A percentile compares a stretch with the other conserved stretches of the same genome.
Evolutionary conservation across 495 filamentous ascomycete species (phyloP).

Genomic region (Lophiotrema nucula): DNA sequence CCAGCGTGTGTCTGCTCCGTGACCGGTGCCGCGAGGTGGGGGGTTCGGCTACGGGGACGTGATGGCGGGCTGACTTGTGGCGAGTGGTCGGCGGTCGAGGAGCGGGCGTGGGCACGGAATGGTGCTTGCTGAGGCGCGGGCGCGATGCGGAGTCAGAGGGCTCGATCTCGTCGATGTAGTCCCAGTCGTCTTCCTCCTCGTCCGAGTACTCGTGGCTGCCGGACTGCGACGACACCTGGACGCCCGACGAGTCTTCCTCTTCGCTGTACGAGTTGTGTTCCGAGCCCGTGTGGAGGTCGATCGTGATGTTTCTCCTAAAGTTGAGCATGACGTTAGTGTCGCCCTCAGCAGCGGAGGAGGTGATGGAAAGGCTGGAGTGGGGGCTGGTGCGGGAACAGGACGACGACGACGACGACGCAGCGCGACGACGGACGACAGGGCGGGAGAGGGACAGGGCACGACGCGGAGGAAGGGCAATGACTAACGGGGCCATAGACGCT

Average conservation of each 20-base stretch:
- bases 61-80: slow-evolving; percentile 35
- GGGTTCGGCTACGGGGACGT: slow-evolving; percentile 22
- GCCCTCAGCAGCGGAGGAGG: slow-evolving; percentile 20
- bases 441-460: slow-evolving; percentile 16
- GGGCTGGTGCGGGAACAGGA: slow-evolving; percentile 21
- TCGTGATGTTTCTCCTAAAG: slow-evolving; percentile 36
- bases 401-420: slow-evolving; percentile 20
- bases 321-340: slow-evolving; percentile 29
- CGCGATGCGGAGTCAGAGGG: slow-evolving; percentile 45
- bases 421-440: slow-evolving; percentile 27
- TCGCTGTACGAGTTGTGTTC: slow-evolving; percentile 14
- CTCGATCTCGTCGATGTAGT: slow-evolving; percentile 42
- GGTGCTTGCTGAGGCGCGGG: slow-evolving; percentile 28
- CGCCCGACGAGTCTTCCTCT: slow-evolving; percentile 34
- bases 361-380: slow-evolving; percentile 23
- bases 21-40: slow-evolving; percentile 28
- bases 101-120: slow-evolving; percentile 19
- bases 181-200: slow-evolving; percentile 33
- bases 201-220: slow-evolving; percentile 31
- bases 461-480: slow-evolving; percentile 37
- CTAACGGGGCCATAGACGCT: slow-evolving; percentile 34
- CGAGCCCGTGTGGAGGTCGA: slow-evolving; percentile 33
- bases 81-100: slow-evolving; percentile 35
- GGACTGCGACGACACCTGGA: slow-evolving; percentile 28
- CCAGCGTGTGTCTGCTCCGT: slow-evolving; percentile 28